Conservation (phyloP, 768 basidiomycete genomes). For the Lactarius tabidus region DNA sequence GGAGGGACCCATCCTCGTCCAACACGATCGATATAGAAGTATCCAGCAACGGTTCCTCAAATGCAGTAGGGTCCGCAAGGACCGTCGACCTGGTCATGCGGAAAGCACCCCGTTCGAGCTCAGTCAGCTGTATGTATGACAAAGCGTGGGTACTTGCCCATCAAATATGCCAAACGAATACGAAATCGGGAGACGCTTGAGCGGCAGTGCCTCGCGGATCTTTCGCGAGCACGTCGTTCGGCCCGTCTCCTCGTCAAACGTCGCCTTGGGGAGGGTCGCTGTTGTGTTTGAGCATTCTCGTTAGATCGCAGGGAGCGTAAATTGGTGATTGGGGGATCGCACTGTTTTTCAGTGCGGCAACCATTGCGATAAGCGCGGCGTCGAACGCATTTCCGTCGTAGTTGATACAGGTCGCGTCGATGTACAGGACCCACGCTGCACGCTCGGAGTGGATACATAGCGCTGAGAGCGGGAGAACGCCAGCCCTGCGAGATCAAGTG, state of each 20-base stretch:
- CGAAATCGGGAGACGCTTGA: constrained; percentile 45
- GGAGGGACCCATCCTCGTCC: constrained; percentile 45
- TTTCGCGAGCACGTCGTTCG: constrained; percentile 60
- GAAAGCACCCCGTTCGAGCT: neutral
- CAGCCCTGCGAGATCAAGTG: constrained; percentile 47
- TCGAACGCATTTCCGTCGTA: constrained; percentile 97
- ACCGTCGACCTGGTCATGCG: constrained; percentile 48
- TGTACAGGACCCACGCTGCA: constrained; percentile 89
- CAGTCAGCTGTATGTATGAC: constrained; percentile 2
- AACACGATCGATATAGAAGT: constrained; percentile 63
- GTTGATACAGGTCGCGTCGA: constrained; percentile 94
- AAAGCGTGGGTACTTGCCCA: constrained; percentile 45
- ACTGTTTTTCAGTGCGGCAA: constrained; percentile 85
- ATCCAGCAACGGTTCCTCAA: constrained; percentile 84
- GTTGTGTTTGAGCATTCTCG: neutral
- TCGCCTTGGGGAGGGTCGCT: constrained; percentile 72
- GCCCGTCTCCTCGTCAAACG: constrained; percentile 62
- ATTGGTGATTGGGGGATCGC: constrained; percentile 31
- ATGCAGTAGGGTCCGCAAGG: constrained; percentile 81
- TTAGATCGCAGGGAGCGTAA: neutral
- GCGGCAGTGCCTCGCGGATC: constrained; percentile 42
- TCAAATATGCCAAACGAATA: constrained; percentile 82
- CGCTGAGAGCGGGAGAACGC: constrained; percentile 55
- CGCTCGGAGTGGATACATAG: constrained; percentile 80
- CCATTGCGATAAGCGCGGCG: constrained; percentile 81